phyloP scores from a whole-genome alignment of 148 eudicot genomes.

The Cornus florida region DNA sequence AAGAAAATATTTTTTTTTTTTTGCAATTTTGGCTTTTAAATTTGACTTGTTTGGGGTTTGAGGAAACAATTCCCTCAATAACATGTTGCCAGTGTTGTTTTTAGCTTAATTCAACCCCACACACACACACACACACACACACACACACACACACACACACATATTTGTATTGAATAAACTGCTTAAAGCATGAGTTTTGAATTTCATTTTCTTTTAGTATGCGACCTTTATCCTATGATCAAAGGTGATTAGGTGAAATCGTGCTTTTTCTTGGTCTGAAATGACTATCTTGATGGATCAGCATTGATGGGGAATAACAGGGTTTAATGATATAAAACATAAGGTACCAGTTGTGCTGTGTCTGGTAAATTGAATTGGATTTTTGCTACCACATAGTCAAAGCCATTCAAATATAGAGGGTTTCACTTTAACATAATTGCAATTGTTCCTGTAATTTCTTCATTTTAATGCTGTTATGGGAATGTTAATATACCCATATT shows the following conservation, averaged over 20 bases:
- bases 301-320: neutral
- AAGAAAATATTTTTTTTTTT: no score
- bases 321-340: neutral
- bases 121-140: no score
- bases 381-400: neutral
- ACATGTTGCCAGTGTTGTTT: no score
- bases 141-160: no score
- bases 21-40: neutral
- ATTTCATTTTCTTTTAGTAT: no score
- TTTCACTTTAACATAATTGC: neutral
- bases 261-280: neutral
- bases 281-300: neutral
- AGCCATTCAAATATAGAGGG: neutral
- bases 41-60: neutral
- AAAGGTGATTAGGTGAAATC: neutral
- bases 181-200: neutral
- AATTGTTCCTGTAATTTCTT: neutral
- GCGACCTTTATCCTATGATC: neutral
- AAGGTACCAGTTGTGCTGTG: neutral
- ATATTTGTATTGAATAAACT: no score
- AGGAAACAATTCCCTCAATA: neutral
- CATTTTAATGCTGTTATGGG: neutral
- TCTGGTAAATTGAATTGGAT: neutral
- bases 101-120: neutral
- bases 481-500: neutral